Evolutionary conservation across 2,329 filamentous ascomycete species (phyloP), one percentile per base, ranked within the genome.

Genomic region (Aspergillus amoenus): DNA sequence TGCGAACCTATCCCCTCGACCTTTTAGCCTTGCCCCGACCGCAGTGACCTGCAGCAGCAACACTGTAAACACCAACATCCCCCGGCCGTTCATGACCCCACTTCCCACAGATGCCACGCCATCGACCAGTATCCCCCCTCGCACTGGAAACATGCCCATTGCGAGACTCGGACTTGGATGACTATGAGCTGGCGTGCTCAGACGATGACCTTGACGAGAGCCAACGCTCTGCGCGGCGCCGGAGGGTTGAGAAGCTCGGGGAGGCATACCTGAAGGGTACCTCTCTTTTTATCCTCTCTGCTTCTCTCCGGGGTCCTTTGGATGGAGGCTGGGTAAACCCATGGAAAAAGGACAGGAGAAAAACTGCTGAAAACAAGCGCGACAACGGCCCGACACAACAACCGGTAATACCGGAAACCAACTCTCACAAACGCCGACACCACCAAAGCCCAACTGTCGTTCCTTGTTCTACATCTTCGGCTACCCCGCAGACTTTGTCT

Each of bases 291-390:
- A 80, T 81, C 44, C 65, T 77, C 11, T 78, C 74, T 5, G 78
- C 79, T 12, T 71, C 72, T 8, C 66, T 81, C 18, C 73, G 68
- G 43, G 79, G 79, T 0, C 78, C 78, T 1, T 77, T 81, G 32
- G 71, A 76, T 4, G 58, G 70, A 22, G 70, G 64, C 24, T 81
- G 79, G 79, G 60, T 63, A 5, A 81, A 81, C 61, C 79, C 78
- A 2, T 81, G 79, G 79, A 70, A 60, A 47, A 73, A 70, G 49
- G 56, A 63, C 3, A 64, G 70, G 45, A 57, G 45, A 7, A 60
- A 41, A 15, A 9, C 27, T 4, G 42, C 18, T 9, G 32, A 18
- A 30, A 30, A 17, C 4, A 24, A 32, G n/a, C 30, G 53, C 32
- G 12, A 47, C 22, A 34, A 46, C 7, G 34, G 30, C 13, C 51